Conservation (phyloP, 345 rosid genomes). For the Pugionium cornutum region DNA sequence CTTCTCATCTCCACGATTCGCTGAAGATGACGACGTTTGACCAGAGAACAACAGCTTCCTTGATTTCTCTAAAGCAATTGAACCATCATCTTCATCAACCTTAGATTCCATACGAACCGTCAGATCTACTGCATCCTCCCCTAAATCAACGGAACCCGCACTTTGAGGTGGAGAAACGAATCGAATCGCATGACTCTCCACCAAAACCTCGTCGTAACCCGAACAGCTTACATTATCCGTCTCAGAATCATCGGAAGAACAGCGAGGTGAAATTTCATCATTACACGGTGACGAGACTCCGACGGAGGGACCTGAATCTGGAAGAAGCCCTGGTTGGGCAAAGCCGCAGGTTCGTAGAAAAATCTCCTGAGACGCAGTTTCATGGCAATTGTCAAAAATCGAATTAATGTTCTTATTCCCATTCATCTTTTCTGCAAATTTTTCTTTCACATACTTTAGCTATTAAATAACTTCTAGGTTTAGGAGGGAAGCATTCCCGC, state of each 20-base stretch:
- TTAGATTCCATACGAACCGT: constrained; percentile 15
- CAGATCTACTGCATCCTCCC: constrained; percentile 19
- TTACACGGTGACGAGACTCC: constrained; percentile 7
- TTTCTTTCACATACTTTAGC: background rate
- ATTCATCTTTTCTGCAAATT: constrained; percentile 16
- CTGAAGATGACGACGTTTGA: constrained; percentile 5
- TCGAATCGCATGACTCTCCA: constrained; percentile 29
- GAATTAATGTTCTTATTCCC: constrained; percentile 11
- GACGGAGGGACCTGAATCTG: constrained; percentile 35
- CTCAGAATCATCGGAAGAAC: constrained; percentile 3
- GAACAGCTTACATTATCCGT: background rate
- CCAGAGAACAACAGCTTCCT: background rate
- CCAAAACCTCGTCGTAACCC: background rate
- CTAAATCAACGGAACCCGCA: constrained; percentile 6
- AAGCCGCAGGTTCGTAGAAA: constrained; percentile 29
- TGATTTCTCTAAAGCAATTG: constrained; percentile 10
- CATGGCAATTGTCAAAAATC: constrained; percentile 22
- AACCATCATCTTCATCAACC: background rate
- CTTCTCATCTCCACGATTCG: constrained; percentile 1
- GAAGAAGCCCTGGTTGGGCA: constrained; percentile 18
- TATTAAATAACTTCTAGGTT: background rate
- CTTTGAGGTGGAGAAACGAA: constrained; percentile 31
- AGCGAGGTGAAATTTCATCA: background rate
- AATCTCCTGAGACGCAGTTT: constrained; percentile 30
- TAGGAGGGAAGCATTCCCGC: constrained; percentile 25